Percentiles rank a stretch among this genome's conserved stretches.
These are phyloP conservation scores for Phytophthora quininea DNA, from an alignment of 352 stramenopile genomes.

Conservation along the genomic window DNA sequence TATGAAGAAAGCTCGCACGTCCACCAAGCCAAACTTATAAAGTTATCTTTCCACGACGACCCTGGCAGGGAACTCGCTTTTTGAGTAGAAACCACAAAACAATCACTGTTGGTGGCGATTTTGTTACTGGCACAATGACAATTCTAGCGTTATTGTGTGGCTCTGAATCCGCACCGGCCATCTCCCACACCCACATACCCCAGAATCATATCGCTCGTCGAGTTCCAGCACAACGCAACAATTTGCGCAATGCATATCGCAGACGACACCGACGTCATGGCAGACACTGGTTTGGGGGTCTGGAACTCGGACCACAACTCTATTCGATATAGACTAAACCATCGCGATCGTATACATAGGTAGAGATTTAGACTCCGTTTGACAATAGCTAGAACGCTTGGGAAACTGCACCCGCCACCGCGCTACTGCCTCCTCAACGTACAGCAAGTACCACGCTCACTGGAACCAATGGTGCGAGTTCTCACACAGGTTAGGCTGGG, in stretches of 20 bases:
- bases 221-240: background rate
- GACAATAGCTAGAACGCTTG: conserved; percentile 14
- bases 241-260: background rate
- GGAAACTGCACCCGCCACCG: conserved; percentile 6
- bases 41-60: too few species aligned
- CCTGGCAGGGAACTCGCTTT: too few species aligned
- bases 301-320: background rate
- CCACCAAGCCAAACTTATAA: too few species aligned
- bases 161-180: background rate
- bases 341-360: conserved; percentile 14
- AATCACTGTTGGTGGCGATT: too few species aligned
- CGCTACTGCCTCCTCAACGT: background rate
- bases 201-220: background rate
- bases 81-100: too few species aligned
- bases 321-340: conserved; percentile 20
- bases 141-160: background rate
- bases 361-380: conserved; percentile 5
- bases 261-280: background rate
- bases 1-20: too few species aligned
- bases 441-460: background rate
- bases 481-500: background rate
- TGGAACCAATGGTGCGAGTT: conserved; percentile 9
- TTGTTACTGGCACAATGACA: background rate
- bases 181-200: background rate
- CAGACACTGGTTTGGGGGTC: background rate